Evolutionary conservation across 2,329 filamentous ascomycete species (phyloP), one percentile per base, ranked within the genome.

Genomic region (Moelleriella libera): DNA sequence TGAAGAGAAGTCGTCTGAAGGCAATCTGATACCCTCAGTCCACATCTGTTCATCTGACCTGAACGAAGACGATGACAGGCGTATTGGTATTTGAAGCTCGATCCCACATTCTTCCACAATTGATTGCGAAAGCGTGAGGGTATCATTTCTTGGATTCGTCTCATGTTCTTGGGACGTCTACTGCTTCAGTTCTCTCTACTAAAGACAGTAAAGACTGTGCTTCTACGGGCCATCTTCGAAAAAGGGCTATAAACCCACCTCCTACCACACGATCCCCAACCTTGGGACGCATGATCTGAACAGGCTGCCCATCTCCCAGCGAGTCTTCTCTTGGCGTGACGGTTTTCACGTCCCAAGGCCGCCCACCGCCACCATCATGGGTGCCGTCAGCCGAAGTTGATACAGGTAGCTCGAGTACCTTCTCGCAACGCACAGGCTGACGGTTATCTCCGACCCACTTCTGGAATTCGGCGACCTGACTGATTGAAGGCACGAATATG

Each of bases 401-500:
- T 7, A 61, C 57, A 6, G 69, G 69, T 52, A 83, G 64, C 60
- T 85, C 81, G 12, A 83, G 57, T 0, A 80, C 75, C 43, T 68
- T 72, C 40, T 83, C 79, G 7, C 80, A 62, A 30, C 71, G 61
- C 28, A 75, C 47, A 12, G 77, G 76, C 47, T 86, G 65, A 2
- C 62, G 63, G 10, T 75, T 65, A 30, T 71, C 63, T 49, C 72
- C 72, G 32, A 80, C 47, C 64, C 64, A 67, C 21, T 57, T 49
- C 40, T 62, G 57, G 49, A 82, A 84, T 5, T 80, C 73, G 41
- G 74, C 78, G 48, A 90, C 83, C 61, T 90, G 86, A 8, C 85
- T 88, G 49, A 92, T 79, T 55, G 80, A 86, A 0, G 86, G 86
- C 53, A 79, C 80, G 65, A 88, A 92, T 1, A 88, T 71, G 11